A percentile compares a stretch with the other conserved stretches of the same genome.
Conservation (phyloP, 352 stramenopile species). For the Phytopythium chamaehyphon region DNA sequence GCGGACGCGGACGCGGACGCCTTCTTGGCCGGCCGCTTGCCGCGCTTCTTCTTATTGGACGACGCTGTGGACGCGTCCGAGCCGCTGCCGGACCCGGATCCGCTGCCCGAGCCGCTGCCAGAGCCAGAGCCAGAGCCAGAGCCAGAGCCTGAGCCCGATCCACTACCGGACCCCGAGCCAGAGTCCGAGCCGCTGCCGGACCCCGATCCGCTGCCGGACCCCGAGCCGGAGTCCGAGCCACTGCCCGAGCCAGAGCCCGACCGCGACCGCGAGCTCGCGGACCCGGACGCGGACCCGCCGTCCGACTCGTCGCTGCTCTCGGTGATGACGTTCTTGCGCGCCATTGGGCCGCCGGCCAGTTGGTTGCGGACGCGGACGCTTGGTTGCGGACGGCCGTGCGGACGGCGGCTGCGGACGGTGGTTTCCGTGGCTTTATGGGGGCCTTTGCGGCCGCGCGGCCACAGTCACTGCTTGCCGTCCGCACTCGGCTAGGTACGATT, state of each 20-base stretch:
- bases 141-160: constrained; percentile 19
- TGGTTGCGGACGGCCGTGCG: neutral
- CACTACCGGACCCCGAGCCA: constrained; percentile 18
- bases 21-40: constrained; percentile 42
- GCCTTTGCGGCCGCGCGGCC: constrained; percentile 2
- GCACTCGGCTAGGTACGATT: too few species aligned
- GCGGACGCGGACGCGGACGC: constrained; percentile 19
- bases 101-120: constrained; percentile 25
- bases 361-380: constrained; percentile 1
- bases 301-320: constrained; percentile 79
- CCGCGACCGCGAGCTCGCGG: constrained; percentile 48
- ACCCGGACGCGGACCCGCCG: constrained; percentile 47
- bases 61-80: constrained; percentile 20
- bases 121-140: constrained; percentile 23
- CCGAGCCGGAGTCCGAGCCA: constrained; percentile 23
- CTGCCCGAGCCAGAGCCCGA: constrained; percentile 26
- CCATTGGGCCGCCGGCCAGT: constrained; percentile 12
- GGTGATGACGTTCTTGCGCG: constrained; percentile 62
- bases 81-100: constrained; percentile 16
- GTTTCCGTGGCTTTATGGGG: neutral
- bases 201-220: constrained; percentile 21
- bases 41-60: constrained; percentile 45
- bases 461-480: too few species aligned
- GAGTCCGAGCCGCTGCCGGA: constrained; percentile 28
- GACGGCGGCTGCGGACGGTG: too few species aligned